Evolutionary conservation across 139 green algal species (phyloP).

Genomic region (Eudorina sp.): DNA sequence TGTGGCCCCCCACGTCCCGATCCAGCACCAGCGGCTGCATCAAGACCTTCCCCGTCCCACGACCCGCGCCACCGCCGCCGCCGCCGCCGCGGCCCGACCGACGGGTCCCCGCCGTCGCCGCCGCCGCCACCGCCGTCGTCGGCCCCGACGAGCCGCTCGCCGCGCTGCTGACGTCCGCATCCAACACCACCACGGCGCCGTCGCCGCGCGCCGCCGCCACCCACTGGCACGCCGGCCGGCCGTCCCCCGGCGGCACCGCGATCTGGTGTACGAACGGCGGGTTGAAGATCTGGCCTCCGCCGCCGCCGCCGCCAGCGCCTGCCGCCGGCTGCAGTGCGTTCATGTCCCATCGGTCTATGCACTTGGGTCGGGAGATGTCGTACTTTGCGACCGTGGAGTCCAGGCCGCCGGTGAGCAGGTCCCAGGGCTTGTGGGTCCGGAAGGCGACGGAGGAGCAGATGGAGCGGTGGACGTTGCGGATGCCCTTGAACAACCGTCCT

Average conservation of each 20-base stretch:
- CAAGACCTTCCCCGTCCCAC: background rate
- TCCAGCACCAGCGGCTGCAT: constrained; percentile 29
- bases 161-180: constrained; percentile 48
- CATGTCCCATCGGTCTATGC: constrained; percentile 51
- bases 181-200: constrained; percentile 60
- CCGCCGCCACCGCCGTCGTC: constrained; percentile 18
- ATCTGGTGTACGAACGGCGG: constrained; percentile 76
- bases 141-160: constrained; percentile 29
- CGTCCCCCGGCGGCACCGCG: constrained; percentile 50
- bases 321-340: background rate
- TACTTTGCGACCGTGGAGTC: constrained; percentile 72
- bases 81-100: background rate
- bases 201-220: constrained; percentile 67
- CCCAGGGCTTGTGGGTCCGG: constrained; percentile 68
- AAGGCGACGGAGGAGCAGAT: constrained; percentile 71
- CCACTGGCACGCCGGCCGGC: background rate
- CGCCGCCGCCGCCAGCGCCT: constrained; percentile 2
- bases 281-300: constrained; percentile 73
- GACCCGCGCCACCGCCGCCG: background rate
- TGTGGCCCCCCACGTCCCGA: constrained; percentile 11
- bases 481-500: constrained; percentile 62
- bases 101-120: too few species aligned
- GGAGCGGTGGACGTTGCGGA: constrained; percentile 71
- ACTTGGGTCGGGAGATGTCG: constrained; percentile 58
- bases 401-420: constrained; percentile 77